phyloP scores from a whole-genome alignment of 139 green algal genomes.

The Chlamydomonas schloesseri region DNA sequence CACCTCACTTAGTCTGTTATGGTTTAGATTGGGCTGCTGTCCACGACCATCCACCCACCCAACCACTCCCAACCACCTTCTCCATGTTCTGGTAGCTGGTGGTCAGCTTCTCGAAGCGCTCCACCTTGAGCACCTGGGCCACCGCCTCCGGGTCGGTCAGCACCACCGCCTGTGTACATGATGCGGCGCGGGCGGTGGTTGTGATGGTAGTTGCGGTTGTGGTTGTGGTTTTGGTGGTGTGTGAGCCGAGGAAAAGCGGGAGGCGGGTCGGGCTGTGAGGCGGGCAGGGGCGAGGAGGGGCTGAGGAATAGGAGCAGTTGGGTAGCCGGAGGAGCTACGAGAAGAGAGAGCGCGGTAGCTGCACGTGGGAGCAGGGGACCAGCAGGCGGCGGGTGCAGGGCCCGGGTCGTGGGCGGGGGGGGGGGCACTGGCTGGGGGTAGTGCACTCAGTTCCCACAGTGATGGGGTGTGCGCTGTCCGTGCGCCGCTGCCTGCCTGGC shows the following conservation, averaged over 20 bases:
- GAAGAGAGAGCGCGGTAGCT: not conserved
- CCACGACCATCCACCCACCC: too few relatives aligned
- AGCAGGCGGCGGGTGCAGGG: too few relatives aligned
- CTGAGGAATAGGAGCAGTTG: not conserved
- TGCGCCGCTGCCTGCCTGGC: too few relatives aligned
- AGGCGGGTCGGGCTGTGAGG: not conserved
- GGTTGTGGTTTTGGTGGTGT: too few relatives aligned
- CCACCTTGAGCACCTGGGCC: slow-evolving; percentile 6
- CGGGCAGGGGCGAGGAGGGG: not conserved
- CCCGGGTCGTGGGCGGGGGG: too few relatives aligned
- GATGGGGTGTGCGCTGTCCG: too few relatives aligned
- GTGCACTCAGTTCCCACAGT: too few relatives aligned
- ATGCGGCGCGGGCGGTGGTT: not conserved
- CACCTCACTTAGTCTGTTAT: too few relatives aligned
- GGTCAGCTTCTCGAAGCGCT: slow-evolving; percentile 30
- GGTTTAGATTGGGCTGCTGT: not conserved
- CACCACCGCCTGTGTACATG: slow-evolving; percentile 23
- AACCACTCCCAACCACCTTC: slow-evolving; percentile 5
- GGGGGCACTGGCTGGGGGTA: too few relatives aligned
- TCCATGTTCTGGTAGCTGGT: slow-evolving; percentile 41
- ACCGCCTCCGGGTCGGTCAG: slow-evolving; percentile 38
- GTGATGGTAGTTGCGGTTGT: too few relatives aligned
- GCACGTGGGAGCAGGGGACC: too few relatives aligned
- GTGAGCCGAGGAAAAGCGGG: too few relatives aligned
- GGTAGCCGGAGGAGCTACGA: not conserved